Evolutionary conservation across 768 basidiomycete genomes (phyloP).

Genomic region (Trametes punicea): DNA sequence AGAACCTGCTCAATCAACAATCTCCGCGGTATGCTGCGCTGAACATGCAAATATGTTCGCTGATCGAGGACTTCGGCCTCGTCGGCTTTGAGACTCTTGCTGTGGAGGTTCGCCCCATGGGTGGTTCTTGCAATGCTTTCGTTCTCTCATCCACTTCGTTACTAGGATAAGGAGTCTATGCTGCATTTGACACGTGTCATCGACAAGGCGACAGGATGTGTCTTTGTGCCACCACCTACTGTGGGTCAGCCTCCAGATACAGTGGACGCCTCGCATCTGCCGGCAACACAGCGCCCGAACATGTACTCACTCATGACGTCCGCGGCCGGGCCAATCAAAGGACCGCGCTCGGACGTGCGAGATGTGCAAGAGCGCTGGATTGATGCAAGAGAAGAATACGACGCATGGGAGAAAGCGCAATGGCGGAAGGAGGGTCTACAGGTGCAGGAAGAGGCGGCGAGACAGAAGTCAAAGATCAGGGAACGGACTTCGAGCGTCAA

Average conservation of each 20-base stretch:
- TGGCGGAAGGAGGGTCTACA: slow-evolving; percentile 76
- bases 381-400: slow-evolving; percentile 79
- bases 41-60: slow-evolving; percentile 85
- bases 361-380: slow-evolving; percentile 95
- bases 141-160: background rate
- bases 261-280: slow-evolving; percentile 30
- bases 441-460: slow-evolving; percentile 40
- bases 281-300: slow-evolving; percentile 55
- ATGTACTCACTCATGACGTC: slow-evolving; percentile 63
- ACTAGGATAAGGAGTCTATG: slow-evolving; percentile 93
- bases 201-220: slow-evolving; percentile 90
- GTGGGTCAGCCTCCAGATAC: slow-evolving; percentile 32
- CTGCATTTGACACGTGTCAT: slow-evolving; percentile 77
- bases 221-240: slow-evolving; percentile 65
- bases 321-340: slow-evolving; percentile 53
- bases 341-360: slow-evolving; percentile 50
- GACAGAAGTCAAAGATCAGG: slow-evolving; percentile 26
- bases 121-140: background rate
- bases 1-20: slow-evolving; percentile 62
- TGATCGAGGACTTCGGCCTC: slow-evolving; percentile 91
- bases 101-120: slow-evolving; percentile 65
- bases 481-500: slow-evolving; percentile 11
- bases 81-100: slow-evolving; percentile 97
- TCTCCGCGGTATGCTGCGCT: slow-evolving; percentile 72
- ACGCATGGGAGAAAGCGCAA: slow-evolving; percentile 71